These are phyloP conservation scores for Rhodomyrtus psidioides DNA, from an alignment of 441 rosid genomes.

Conservation along the genomic window DNA sequence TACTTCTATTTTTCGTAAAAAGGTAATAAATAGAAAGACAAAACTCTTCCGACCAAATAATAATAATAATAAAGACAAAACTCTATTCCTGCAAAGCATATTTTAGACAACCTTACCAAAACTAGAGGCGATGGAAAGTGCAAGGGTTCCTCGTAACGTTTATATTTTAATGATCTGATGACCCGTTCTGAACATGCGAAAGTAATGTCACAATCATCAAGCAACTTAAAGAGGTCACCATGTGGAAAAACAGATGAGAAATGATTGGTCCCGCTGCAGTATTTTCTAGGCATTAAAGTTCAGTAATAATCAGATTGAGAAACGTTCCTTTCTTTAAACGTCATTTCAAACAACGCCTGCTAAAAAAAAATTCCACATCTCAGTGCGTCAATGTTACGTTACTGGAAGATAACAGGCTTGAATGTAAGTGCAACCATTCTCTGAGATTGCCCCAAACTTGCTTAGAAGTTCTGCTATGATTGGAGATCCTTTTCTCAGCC, in stretches of 20 bases:
- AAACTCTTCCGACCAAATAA: too few species aligned
- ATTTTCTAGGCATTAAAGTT: background rate
- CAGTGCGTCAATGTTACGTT: background rate
- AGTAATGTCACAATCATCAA: background rate
- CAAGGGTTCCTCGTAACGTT: background rate
- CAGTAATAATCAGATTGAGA: background rate
- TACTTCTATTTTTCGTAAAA: background rate
- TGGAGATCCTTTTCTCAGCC: background rate
- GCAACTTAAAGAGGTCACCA: background rate
- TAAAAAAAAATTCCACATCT: background rate
- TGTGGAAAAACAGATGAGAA: background rate
- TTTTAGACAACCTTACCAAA: background rate
- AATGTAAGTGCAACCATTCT: background rate
- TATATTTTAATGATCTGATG: background rate
- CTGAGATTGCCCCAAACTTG: background rate
- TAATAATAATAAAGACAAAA: too few species aligned
- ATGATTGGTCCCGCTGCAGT: background rate
- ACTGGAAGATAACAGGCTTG: background rate
- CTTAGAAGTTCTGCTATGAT: background rate
- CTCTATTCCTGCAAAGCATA: background rate
- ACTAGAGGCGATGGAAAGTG: background rate
- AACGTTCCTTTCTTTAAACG: background rate
- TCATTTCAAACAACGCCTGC: background rate
- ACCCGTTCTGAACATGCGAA: background rate
- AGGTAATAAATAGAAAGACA: background rate